A percentile compares a stretch with the other conserved stretches of the same genome.
Evolutionary conservation across 2,329 filamentous ascomycete species (phyloP).

Genomic region (Alternaria consortialis): DNA sequence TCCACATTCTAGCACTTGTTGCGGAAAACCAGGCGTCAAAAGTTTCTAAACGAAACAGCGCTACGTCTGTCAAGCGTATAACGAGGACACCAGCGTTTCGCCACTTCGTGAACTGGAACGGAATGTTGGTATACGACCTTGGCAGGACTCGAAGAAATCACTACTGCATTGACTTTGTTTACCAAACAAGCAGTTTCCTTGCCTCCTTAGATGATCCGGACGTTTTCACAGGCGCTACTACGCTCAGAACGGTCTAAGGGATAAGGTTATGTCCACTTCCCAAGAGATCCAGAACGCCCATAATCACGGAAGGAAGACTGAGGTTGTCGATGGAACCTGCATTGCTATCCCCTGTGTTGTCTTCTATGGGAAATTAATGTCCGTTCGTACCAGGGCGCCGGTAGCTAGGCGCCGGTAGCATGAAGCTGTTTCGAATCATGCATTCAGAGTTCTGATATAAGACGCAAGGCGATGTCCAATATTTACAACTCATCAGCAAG

Average conservation of each 20-base stretch:
- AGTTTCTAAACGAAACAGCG: constrained; percentile 2
- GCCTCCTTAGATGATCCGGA: neutral
- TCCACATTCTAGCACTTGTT: neutral
- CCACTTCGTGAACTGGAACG: neutral
- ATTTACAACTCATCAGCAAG: constrained; percentile 1
- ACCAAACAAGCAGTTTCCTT: neutral
- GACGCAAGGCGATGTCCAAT: neutral
- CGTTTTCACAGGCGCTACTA: constrained; percentile 1
- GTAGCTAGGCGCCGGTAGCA: constrained; percentile 1
- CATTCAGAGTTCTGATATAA: neutral
- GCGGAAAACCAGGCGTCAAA: neutral
- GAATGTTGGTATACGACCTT: neutral
- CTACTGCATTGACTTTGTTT: neutral
- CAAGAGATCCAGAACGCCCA: neutral
- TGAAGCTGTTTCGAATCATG: neutral
- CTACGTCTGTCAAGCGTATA: constrained; percentile 1
- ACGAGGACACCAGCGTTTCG: constrained; percentile 2
- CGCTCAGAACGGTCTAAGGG: constrained; percentile 1
- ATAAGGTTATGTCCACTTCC: neutral
- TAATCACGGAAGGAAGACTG: constrained; percentile 1
- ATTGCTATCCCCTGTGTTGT: neutral
- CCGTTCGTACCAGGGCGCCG: neutral
- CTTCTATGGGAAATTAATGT: neutral
- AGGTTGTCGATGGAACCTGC: neutral
- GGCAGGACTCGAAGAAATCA: constrained; percentile 1